Base-by-base conservation (phyloP, 78 protist species). In the Chrysochromulina parva region DNA sequence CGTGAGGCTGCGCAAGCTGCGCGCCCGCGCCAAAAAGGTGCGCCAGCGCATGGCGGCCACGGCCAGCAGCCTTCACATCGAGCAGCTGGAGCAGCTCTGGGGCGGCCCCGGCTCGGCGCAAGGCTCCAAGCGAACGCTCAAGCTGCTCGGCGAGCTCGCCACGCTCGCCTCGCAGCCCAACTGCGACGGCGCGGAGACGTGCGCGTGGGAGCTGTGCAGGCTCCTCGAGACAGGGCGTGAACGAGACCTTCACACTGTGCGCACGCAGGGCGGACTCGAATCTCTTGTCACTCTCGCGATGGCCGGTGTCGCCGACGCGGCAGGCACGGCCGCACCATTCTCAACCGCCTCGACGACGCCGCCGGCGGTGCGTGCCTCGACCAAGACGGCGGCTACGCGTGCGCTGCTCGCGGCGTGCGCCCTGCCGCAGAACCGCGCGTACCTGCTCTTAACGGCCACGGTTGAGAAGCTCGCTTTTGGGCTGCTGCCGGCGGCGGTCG, bases 391-490 rank as follows among this genome's bases (percentile, higher is more conserved):
- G 57, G 82, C 82, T 0, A 10, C 22, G 82, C 82, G 82, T 55
- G 82, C 82, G 19, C 82, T 74, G 57, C 82, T 74, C 57, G 82
- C 82, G 55, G 82, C 82, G 58, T 38, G 55, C 82, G 82, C 82
- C 24, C 82, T 74, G 58, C 82, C 82, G 55, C 48, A 55, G 57
- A 74, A 74, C 55, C 82, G 82, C 57, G 24, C n/a, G 24, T 48
- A 74, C 82, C 22, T 74, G 55, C 82, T 74, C 24, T 55, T 74
- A 22, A 53, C 57, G 24, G 48, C 3, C 82, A 14, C 38, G 24
- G 16, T 3, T 22, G 53, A 11, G 22, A n/a, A 7, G 19, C 82
- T 74, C 57, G 82, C 82, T 1, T 58, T 58, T 58, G 24, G 13
- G 62, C 13, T 58, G 62, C 62, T 58, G 62, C 62, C 62, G 13